A percentile compares a stretch with the other conserved stretches of the same genome.
These are phyloP conservation scores for Vanrija sp. DNA, from an alignment of 1,284 basidiomycete species.

Conservation along the genomic window DNA sequence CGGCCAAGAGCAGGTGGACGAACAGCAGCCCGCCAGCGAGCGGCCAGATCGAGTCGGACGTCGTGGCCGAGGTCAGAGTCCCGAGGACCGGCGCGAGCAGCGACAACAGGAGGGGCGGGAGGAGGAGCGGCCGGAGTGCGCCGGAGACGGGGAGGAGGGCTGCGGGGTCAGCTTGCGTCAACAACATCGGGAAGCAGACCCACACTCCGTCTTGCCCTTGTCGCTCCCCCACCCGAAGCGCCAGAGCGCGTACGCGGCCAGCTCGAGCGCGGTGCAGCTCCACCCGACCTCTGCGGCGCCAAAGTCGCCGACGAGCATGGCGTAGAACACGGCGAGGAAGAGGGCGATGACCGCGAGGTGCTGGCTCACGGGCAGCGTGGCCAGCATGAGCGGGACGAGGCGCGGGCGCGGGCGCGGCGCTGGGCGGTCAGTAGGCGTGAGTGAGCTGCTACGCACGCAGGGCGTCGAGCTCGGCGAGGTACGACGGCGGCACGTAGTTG, in stretches of 20 bases:
- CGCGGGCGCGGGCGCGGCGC: constrained; percentile 48
- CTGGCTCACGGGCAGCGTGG: constrained; percentile 76
- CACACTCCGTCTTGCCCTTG: neutral
- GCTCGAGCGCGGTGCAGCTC: constrained; percentile 63
- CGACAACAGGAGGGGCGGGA: constrained; percentile 82
- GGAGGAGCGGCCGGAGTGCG: constrained; percentile 54
- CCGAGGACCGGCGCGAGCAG: constrained; percentile 85
- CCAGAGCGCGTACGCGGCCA: constrained; percentile 61
- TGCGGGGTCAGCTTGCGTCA: constrained; percentile 41
- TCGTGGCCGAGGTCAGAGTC: constrained; percentile 89
- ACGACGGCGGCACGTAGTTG: constrained; percentile 75
- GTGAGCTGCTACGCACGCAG: constrained; percentile 61
- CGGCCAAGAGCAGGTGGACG: constrained; percentile 62
- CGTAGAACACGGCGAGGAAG: constrained; percentile 75
- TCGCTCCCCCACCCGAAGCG: constrained; percentile 12
- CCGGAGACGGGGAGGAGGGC: constrained; percentile 49
- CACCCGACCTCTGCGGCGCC: constrained; percentile 68
- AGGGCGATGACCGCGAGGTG: constrained; percentile 74
- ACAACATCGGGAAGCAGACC: too few species aligned
- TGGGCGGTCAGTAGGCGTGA: constrained; percentile 8
- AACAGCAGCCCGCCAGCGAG: constrained; percentile 65
- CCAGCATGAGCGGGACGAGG: constrained; percentile 64
- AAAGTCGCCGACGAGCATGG: constrained; percentile 61
- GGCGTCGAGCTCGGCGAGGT: constrained; percentile 69
- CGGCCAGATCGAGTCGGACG: constrained; percentile 95